Evolutionary conservation across 106 monocot species (phyloP), one percentile per base, ranked within the genome.

Genomic region (Xerophyta viscosa): DNA sequence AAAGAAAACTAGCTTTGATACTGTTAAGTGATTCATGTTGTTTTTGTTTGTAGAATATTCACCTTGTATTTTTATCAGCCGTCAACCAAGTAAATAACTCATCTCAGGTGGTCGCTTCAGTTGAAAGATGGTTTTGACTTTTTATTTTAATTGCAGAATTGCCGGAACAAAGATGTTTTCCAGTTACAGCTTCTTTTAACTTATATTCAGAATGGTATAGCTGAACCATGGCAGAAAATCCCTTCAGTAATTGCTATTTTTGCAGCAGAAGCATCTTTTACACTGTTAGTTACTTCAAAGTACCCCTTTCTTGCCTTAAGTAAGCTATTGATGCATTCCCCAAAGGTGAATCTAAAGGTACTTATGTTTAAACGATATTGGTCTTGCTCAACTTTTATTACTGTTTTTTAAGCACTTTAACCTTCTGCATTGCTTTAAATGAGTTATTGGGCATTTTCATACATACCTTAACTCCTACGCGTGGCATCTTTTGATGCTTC

Each of bases 201-300:
- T 48, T 85, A 67, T 56, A 61, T 88, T 30, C 96, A 96, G 72
- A 96, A 96, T 71, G 89, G 79, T 12, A 89, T 96, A 68, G 61
- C 81, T 24, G 66, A 79, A 57, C 71, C 56, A 57, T 89, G 81
- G 81, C 81, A 96, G 65, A 76, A 56, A 70, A 84, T 96, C 51
- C 88, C 96, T 47, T 89, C 88, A 42, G 31, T 96, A 19, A 53
- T 58, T 60, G 81, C 96, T 45, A 37, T 89, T 25, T 96, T 96
- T 79, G 72, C 76, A 52, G 84, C 96, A 49, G 96, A 96, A 74
- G 88, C 96, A 26, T 89, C 96, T 62, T 67, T 89, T 20, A 57
- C 76, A 52, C 52, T 89, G 29, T 58, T 96, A 48, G 85, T 85
- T 64, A 43, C 64, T 3, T 76, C 81, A 13, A 77, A 89, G 24